A percentile compares a stretch with the other conserved stretches of the same genome.
Evolutionary conservation across 345 rosid genomes (phyloP).

Genomic region (Eucalyptus regnans): DNA sequence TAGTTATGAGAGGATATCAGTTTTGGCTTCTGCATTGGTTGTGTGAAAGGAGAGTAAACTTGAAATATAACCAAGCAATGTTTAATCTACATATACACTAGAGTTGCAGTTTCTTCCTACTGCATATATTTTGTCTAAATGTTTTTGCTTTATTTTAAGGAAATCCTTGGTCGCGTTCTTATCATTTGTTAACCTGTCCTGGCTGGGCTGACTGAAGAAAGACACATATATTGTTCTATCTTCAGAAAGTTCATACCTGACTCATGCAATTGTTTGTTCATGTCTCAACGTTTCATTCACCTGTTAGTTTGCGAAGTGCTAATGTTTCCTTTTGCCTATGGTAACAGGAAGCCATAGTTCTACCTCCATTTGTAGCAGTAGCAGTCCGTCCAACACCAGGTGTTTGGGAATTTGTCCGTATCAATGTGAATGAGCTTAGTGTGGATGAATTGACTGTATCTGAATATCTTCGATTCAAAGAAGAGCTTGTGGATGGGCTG

Average conservation of each 20-base stretch:
- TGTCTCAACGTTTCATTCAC: neutral
- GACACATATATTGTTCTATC: neutral
- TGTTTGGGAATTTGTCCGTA: conserved; percentile 96
- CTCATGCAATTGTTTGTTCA: neutral
- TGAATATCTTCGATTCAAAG: conserved; percentile 84
- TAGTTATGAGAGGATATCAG: neutral
- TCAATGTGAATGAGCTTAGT: conserved; percentile 64
- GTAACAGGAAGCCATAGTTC: conserved; percentile 75
- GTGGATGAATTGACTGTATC: conserved; percentile 76
- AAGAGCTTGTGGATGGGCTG: conserved; percentile 75
- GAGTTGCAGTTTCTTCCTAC: neutral
- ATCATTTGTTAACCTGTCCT: neutral
- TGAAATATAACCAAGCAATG: neutral
- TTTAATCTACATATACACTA: neutral
- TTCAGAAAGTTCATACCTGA: neutral
- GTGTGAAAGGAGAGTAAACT: neutral
- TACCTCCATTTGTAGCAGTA: conserved; percentile 87
- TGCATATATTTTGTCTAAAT: neutral
- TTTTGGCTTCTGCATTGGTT: no score
- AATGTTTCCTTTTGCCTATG: neutral
- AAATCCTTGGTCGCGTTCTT: neutral
- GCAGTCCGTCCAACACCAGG: conserved; percentile 95
- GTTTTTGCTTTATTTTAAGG: neutral
- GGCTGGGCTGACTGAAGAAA: neutral
- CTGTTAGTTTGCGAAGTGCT: neutral